Evolutionary conservation across 2,329 filamentous ascomycete species (phyloP).

Genomic region (Phoma sp.): DNA sequence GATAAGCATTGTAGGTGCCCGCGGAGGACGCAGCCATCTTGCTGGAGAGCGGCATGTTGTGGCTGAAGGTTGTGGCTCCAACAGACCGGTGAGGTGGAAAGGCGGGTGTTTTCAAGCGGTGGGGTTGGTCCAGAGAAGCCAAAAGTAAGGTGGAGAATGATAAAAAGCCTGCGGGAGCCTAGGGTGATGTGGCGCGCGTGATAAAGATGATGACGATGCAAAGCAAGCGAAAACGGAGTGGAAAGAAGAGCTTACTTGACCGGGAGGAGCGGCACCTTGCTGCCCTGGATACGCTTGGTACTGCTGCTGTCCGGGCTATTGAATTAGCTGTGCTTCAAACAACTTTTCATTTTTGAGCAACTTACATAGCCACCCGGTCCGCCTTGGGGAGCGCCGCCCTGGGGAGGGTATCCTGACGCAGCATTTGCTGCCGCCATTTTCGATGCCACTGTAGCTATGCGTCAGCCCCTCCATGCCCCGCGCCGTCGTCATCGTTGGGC

Average conservation of each 20-base stretch:
- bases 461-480: conserved; percentile 37
- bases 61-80: conserved; percentile 27
- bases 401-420: conserved; percentile 46
- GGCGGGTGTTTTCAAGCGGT: conserved; percentile 21
- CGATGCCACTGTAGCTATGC: conserved; percentile 50
- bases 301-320: conserved; percentile 55
- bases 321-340: conserved; percentile 32
- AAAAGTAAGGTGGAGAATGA: conserved; percentile 33
- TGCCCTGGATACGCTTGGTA: conserved; percentile 67
- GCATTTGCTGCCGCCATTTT: conserved; percentile 56
- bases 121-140: conserved; percentile 35
- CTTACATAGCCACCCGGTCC: conserved; percentile 60
- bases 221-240: conserved; percentile 33
- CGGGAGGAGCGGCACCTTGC: conserved; percentile 52
- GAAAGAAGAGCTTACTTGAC: conserved; percentile 44
- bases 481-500: conserved; percentile 22
- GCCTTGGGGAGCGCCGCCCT: conserved; percentile 31
- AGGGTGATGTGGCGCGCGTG: conserved; percentile 30
- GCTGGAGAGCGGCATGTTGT: conserved; percentile 33
- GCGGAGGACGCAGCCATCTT: conserved; percentile 33
- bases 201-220: conserved; percentile 43
- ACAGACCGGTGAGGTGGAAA: conserved; percentile 15
- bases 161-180: conserved; percentile 25
- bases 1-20: conserved; percentile 39
- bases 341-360: conserved; percentile 30